Conservation (phyloP, 768 basidiomycete genomes). For the Harrya chromipes region DNA sequence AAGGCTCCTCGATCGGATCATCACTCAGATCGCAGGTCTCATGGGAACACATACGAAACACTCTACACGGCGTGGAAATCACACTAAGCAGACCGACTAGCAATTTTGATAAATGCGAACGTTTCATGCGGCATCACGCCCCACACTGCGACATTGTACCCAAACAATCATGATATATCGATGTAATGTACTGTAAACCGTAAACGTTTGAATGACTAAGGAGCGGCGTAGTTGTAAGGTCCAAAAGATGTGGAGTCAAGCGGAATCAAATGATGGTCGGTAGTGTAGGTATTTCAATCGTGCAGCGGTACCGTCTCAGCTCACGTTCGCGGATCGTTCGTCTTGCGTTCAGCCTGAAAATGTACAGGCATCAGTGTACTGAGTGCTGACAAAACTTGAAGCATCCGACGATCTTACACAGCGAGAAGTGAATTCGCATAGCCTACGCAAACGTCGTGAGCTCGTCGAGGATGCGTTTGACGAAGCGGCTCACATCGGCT, state of each 20-base stretch:
- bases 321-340: conserved; percentile 10
- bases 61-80: too few species aligned
- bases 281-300: conserved; percentile 8
- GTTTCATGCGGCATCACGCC: too few species aligned
- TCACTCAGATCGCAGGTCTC: too few species aligned
- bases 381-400: background rate
- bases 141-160: too few species aligned
- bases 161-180: too few species aligned
- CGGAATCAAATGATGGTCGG: background rate
- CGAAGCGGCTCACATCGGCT: conserved; percentile 8
- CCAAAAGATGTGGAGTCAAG: background rate
- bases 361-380: background rate
- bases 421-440: conserved; percentile 15
- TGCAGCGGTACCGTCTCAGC: background rate
- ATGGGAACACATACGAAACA: too few species aligned
- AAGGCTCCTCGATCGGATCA: background rate
- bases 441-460: background rate
- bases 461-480: background rate
- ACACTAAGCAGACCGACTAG: too few species aligned
- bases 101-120: too few species aligned
- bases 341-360: conserved; percentile 7
- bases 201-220: too few species aligned
- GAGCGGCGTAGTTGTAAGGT: background rate
- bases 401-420: background rate
- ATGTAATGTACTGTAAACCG: too few species aligned